Evolutionary conservation across 805 yeast species (phyloP).

Genomic region (Cyberlindnera veronae): DNA sequence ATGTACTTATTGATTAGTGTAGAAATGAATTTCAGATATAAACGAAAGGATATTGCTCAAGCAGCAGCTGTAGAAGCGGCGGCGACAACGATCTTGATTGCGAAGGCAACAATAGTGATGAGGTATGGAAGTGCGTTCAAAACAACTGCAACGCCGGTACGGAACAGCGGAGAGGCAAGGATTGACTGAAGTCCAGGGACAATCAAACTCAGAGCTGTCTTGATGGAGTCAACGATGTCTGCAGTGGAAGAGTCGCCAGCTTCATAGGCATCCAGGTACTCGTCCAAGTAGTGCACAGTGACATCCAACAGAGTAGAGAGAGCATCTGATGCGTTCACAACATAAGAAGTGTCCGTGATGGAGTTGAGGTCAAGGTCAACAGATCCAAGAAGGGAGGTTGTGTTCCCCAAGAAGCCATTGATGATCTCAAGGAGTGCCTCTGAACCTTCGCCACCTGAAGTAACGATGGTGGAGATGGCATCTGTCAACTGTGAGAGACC

Average conservation of each 20-base stretch:
- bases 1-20: no score
- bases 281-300: neutral
- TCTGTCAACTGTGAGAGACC: neutral
- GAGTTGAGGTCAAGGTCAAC: conserved; percentile 2
- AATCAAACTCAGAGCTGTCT: neutral
- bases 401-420: neutral
- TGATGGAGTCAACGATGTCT: neutral
- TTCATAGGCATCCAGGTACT: neutral
- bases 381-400: neutral
- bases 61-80: no score
- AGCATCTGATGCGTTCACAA: neutral
- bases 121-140: conserved; percentile 2
- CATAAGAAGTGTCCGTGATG: conserved; percentile 4
- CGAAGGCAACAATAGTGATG: no score
- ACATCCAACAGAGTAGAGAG: neutral
- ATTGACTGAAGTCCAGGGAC: conserved; percentile 1
- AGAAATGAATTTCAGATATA: no score
- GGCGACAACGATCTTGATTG: no score
- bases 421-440: neutral
- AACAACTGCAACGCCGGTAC: neutral
- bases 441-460: no score
- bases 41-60: no score
- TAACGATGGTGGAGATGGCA: neutral
- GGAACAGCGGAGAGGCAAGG: neutral
- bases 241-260: neutral